phyloP scores from a whole-genome alignment of 129 eudicot genomes.

The Centrapalus pauciflorus region DNA sequence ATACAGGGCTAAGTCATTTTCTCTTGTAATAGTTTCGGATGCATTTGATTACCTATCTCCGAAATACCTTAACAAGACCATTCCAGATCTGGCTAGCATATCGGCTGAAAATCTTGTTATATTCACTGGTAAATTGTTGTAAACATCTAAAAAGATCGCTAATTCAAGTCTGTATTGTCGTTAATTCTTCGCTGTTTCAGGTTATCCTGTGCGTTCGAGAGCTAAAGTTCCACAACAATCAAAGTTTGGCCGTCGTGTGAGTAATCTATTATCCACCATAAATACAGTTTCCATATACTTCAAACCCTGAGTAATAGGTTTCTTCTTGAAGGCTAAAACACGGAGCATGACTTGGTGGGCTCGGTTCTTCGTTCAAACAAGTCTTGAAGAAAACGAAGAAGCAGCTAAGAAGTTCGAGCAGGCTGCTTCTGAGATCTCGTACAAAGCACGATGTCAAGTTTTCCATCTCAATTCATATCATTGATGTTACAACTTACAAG shows the following conservation, averaged over 20 bases:
- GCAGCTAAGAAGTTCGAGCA: conserved; percentile 46
- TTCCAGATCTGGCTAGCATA: conserved; percentile 46
- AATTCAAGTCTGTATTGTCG: too few relatives aligned
- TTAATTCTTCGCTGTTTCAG: conserved; percentile 11
- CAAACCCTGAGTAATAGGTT: neutral
- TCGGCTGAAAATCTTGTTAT: conserved; percentile 43
- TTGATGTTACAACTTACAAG: conserved; percentile 5
- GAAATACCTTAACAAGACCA: conserved; percentile 41
- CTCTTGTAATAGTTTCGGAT: conserved; percentile 48
- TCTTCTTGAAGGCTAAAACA: conserved; percentile 43
- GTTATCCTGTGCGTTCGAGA: conserved; percentile 38
- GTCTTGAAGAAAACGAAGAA: conserved; percentile 46
- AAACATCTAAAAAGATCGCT: too few relatives aligned
- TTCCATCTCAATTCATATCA: conserved; percentile 44
- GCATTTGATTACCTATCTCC: conserved; percentile 53
- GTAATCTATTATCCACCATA: neutral
- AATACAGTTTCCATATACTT: too few relatives aligned
- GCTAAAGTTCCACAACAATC: conserved; percentile 40
- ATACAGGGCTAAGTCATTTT: conserved; percentile 42
- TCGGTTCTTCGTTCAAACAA: conserved; percentile 45
- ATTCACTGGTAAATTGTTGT: conserved; percentile 35
- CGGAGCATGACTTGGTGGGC: conserved; percentile 55
- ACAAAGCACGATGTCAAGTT: conserved; percentile 45
- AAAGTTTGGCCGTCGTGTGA: conserved; percentile 50
- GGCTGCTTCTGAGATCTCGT: conserved; percentile 28